These are phyloP conservation scores for Thermoascus crustaceus DNA, from an alignment of 2,329 filamentous ascomycete genomes.

Conservation along the genomic window DNA sequence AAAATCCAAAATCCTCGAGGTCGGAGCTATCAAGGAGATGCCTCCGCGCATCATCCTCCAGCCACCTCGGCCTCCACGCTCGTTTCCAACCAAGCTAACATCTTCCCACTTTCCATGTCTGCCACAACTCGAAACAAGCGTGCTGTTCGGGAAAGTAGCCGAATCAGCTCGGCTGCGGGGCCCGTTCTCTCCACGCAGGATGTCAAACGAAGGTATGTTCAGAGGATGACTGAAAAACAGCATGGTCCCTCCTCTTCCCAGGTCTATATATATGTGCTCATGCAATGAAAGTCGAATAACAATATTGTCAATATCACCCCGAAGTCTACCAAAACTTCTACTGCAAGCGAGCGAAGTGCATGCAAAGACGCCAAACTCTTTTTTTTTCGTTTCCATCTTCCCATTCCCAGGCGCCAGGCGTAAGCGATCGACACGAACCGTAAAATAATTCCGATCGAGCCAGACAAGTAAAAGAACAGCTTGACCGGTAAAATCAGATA, in stretches of 20 bases:
- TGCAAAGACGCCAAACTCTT: conserved; percentile 22
- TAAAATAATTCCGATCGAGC: conserved; percentile 23
- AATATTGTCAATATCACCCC: conserved; percentile 17
- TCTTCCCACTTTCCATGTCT: not conserved
- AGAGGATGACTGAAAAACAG: conserved; percentile 3
- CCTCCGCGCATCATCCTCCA: too few species aligned
- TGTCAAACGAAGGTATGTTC: conserved; percentile 6
- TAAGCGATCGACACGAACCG: conserved; percentile 34
- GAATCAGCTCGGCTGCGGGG: too few species aligned
- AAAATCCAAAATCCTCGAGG: too few species aligned
- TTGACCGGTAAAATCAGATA: conserved; percentile 21
- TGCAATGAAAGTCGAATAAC: too few species aligned
- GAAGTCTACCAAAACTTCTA: conserved; percentile 1
- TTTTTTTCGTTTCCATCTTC: conserved; percentile 17
- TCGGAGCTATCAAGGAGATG: too few species aligned
- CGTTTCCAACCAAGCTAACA: too few species aligned
- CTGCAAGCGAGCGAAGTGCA: conserved; percentile 29
- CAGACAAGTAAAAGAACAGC: conserved; percentile 16
- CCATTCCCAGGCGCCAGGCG: conserved; percentile 27
- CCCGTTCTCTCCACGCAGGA: not conserved
- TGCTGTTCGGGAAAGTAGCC: conserved; percentile 6
- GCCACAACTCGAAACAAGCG: not conserved
- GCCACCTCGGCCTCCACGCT: not conserved
- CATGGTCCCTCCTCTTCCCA: conserved; percentile 1
- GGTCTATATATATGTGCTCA: conserved; percentile 20